A percentile compares a stretch with the other conserved stretches of the same genome.
Evolutionary conservation across 176 grass and related monocot genomes (phyloP).

Genomic region (Ampelocalamus luodianensis): DNA sequence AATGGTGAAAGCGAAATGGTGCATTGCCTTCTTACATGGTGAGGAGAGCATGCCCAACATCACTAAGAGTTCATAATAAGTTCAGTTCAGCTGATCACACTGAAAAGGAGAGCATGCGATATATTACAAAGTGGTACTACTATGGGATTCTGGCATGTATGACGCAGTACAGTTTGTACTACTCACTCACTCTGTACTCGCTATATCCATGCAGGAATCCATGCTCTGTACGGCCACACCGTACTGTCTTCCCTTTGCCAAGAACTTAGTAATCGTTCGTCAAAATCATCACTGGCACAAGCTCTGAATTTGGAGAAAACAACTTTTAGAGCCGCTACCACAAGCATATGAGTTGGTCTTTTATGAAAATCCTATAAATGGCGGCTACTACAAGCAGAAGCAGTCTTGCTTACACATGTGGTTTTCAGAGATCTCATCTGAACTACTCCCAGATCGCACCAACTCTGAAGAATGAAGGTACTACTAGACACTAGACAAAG

Average conservation of each 20-base stretch:
- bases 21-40: too few relatives aligned
- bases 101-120: background rate
- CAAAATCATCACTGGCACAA: background rate
- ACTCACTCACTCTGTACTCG: background rate
- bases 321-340: background rate
- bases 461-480: background rate
- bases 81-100: background rate
- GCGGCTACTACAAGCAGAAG: background rate
- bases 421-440: background rate
- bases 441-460: background rate
- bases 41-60: too few relatives aligned
- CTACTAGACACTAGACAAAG: background rate
- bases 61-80: too few relatives aligned
- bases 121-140: background rate
- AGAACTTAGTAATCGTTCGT: background rate
- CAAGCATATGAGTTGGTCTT: background rate
- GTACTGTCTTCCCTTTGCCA: background rate
- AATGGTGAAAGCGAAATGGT: too few relatives aligned
- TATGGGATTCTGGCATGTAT: background rate
- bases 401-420: background rate
- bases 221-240: background rate
- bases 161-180: constrained; percentile 38
- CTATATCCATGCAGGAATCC: background rate
- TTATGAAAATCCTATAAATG: background rate
- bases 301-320: background rate